Evolutionary conservation across 2,329 filamentous ascomycete genomes (phyloP).

Genomic region (Epichloe gansuensis): DNA sequence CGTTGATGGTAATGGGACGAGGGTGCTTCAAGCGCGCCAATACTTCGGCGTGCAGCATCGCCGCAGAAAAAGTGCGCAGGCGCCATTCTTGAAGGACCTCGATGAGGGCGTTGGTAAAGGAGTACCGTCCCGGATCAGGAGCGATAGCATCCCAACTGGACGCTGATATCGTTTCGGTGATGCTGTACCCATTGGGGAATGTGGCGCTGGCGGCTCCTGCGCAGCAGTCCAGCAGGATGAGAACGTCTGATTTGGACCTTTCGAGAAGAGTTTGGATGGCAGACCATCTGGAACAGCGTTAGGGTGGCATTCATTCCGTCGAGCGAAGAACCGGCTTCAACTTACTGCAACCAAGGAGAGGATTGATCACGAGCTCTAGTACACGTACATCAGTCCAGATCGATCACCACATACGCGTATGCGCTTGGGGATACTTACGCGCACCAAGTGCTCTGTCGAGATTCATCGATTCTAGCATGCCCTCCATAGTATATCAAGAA

Average conservation of each 20-base stretch:
- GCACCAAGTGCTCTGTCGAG: constrained; percentile 47
- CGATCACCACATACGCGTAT: background rate
- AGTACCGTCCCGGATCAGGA: constrained; percentile 45
- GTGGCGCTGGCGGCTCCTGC: constrained; percentile 47
- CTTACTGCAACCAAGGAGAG: constrained; percentile 43
- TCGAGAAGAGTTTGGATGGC: constrained; percentile 47
- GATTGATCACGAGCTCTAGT: constrained; percentile 34
- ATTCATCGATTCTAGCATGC: constrained; percentile 46
- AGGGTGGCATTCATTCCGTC: background rate
- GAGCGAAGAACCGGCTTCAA: constrained; percentile 1
- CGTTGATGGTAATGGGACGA: constrained; percentile 42
- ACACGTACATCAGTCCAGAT: background rate
- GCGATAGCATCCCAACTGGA: constrained; percentile 50
- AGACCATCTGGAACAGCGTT: constrained; percentile 33
- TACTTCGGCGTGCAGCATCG: constrained; percentile 48
- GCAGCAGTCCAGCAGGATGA: constrained; percentile 47
- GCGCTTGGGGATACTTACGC: constrained; percentile 28
- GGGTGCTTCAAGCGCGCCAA: constrained; percentile 48
- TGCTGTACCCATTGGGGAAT: constrained; percentile 43
- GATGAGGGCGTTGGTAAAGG: constrained; percentile 45
- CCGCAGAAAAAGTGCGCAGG: constrained; percentile 40
- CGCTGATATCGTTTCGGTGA: constrained; percentile 49
- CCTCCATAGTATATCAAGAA: constrained; percentile 48
- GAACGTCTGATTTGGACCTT: constrained; percentile 41
- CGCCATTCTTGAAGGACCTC: constrained; percentile 47